These are phyloP conservation scores for Mortierella sp. DNA, from an alignment of 371 early-diverging fungal genomes.

Conservation along the genomic window DNA sequence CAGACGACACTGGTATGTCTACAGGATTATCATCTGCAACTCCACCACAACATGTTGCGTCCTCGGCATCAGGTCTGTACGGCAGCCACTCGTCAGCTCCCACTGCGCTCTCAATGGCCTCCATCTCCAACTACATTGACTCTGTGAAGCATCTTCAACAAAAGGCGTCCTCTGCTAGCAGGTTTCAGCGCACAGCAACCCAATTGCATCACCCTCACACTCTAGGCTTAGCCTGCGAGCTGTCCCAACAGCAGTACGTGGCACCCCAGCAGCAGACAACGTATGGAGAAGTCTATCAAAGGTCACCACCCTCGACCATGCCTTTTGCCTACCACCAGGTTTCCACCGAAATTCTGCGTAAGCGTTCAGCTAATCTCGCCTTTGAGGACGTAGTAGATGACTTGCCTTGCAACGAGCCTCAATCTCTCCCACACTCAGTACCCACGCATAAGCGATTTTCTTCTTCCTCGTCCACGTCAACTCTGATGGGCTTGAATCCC, in stretches of 20 bases:
- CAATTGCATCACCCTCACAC: constrained; percentile 5
- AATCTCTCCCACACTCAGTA: constrained; percentile 6
- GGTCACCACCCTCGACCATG: constrained; percentile 7
- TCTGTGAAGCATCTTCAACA: constrained; percentile 31
- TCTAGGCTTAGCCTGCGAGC: background rate
- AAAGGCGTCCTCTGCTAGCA: constrained; percentile 4
- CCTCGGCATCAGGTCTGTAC: background rate
- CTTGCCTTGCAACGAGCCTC: constrained; percentile 20
- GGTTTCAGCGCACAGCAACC: constrained; percentile 13
- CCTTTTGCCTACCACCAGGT: constrained; percentile 12
- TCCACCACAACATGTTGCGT: constrained; percentile 3
- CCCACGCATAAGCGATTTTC: constrained; percentile 42
- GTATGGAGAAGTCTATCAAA: background rate
- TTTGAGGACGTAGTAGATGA: constrained; percentile 42
- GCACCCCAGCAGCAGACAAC: background rate
- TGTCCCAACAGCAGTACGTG: constrained; percentile 5
- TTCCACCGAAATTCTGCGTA: constrained; percentile 16
- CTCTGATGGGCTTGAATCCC: constrained; percentile 14
- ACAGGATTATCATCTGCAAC: constrained; percentile 1
- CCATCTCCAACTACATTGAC: constrained; percentile 37
- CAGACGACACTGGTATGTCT: constrained; percentile 10
- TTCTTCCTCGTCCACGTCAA: constrained; percentile 25
- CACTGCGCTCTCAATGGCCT: constrained; percentile 29
- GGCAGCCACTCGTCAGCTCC: constrained; percentile 8
- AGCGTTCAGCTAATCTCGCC: constrained; percentile 40